Conservation (phyloP, 1,284 basidiomycete genomes). For the Trichosporon sp. region DNA sequence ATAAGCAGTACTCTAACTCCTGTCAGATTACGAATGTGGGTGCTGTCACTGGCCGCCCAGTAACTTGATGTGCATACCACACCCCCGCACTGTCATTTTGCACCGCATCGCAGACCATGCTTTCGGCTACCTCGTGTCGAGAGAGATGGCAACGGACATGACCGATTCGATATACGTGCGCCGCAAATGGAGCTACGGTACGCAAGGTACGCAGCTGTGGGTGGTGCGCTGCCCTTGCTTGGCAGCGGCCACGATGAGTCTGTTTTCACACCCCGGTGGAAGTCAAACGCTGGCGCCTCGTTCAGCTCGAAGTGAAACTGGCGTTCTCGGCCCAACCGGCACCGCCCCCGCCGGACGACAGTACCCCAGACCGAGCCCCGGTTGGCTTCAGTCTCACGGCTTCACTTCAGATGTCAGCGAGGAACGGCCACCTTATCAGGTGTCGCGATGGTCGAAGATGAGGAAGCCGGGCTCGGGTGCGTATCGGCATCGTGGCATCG, state of each 20-base stretch:
- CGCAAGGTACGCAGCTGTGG: too few species aligned
- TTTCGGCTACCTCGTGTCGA: conserved; percentile 8
- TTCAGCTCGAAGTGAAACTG: neutral
- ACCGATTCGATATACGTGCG: neutral
- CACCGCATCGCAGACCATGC: neutral
- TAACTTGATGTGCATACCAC: neutral
- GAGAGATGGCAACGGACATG: neutral
- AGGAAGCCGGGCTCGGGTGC: neutral
- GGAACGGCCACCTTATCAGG: neutral
- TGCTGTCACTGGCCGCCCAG: neutral
- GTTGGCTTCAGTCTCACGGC: neutral
- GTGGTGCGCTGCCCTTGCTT: neutral
- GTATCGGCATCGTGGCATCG: neutral
- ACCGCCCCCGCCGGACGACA: neutral
- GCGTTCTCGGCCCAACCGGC: conserved; percentile 2
- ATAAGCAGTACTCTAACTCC: neutral
- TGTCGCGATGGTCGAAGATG: neutral
- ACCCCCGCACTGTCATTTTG: neutral
- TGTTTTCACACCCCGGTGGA: neutral
- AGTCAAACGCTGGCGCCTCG: neutral
- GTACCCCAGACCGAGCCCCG: neutral
- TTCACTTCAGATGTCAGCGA: neutral
- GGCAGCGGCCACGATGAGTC: neutral
- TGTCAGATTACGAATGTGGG: neutral
- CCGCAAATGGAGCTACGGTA: neutral